Evolutionary conservation across 345 rosid genomes (phyloP), one percentile per base, ranked within the genome.

Genomic region (Acer saccharum): DNA sequence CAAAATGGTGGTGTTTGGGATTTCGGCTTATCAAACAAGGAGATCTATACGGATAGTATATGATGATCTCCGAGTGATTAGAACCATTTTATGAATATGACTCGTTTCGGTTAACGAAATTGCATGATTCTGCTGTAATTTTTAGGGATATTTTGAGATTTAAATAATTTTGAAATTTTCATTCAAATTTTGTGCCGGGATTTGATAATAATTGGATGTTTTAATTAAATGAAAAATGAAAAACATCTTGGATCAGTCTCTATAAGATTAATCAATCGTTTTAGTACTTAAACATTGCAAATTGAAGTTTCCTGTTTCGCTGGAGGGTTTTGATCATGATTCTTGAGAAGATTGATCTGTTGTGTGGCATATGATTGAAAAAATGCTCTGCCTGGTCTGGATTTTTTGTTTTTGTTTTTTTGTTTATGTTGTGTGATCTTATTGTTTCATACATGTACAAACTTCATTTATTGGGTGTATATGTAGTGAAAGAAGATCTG

Each of bases 401-500:
- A 54, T 46, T 43, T 43, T 43, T 43, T n/a, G n/a, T n/a, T n/a
- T 65, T 23, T 27, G 29, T 27, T 29, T 29, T 29, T 29, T 29
- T 29, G 32, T 32, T 61, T 44, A 3, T 43, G 10, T 48, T 9
- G 18, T 8, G 14, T 54, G 50, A 66, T 67, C 61, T 23, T 21
- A 39, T 78, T 39, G 25, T 72, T 75, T 62, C 50, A n/a, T 65
- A 55, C 25, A 3, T 75, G 71, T 50, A 43, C 4, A n/a, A n/a
- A 67, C 10, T 5, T 54, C 17, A 4, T 32, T 32, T n/a, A 29
- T 3, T 41, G 21, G 48, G 29, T 64, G 17, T 63, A 0, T 21
- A 18, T 78, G 83, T 70, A 81, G 86, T 80, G 80, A 60, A 67
- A 81, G 84, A 84, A 82, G 85, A 85, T 85, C 87, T 72, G 87